phyloP scores from a whole-genome alignment of 441 rosid species.

The Geranium incanum region DNA sequence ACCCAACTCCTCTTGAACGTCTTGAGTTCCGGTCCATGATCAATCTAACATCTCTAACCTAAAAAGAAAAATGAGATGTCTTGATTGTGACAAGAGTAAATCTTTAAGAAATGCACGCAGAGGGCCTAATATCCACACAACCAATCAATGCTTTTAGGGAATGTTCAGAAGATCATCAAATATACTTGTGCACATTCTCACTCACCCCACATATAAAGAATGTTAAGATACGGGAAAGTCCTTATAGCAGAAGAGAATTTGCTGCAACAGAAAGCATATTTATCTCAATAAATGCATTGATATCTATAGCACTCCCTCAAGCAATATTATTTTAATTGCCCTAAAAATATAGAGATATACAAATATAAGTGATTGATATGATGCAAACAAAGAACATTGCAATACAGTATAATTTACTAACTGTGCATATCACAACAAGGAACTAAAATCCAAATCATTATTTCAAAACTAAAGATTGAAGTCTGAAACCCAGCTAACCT shows the following conservation, averaged over 20 bases:
- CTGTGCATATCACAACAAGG: neutral
- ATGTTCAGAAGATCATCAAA: slow-evolving; percentile 10
- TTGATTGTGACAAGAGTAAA: slow-evolving; percentile 8
- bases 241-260: slow-evolving; percentile 24
- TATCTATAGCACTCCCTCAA: slow-evolving; percentile 11
- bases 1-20: slow-evolving; percentile 96
- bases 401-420: neutral
- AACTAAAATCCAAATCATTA: neutral
- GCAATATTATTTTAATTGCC: slow-evolving; percentile 6
- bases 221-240: slow-evolving; percentile 30
- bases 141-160: slow-evolving; percentile 11
- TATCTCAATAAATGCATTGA: slow-evolving; percentile 25
- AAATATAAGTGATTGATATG: neutral
- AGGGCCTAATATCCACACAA: slow-evolving; percentile 6
- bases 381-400: neutral
- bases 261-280: slow-evolving; percentile 24
- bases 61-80: slow-evolving; percentile 14
- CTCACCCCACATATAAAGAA: slow-evolving; percentile 28
- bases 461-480: neutral
- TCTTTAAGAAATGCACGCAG: neutral
- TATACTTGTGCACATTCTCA: slow-evolving; percentile 19
- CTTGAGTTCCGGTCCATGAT: slow-evolving; percentile 95
- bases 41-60: slow-evolving; percentile 93
- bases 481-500: slow-evolving; percentile 41
- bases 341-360: neutral